These are phyloP conservation scores for Paecilomyces formosus DNA, from an alignment of 2,329 filamentous ascomycete genomes.

Conservation along the genomic window DNA sequence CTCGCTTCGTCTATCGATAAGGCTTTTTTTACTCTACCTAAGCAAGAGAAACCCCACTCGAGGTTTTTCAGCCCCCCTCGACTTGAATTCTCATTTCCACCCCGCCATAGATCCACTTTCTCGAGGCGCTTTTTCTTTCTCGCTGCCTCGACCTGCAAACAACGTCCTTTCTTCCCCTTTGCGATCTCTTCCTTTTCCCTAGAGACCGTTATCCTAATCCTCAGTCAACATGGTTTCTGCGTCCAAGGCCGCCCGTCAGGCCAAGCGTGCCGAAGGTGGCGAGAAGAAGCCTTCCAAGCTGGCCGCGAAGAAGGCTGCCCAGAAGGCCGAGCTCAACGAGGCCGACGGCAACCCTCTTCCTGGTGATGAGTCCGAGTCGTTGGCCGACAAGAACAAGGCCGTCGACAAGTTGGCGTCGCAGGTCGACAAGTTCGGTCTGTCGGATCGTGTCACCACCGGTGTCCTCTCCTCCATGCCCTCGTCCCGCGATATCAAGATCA, in stretches of 20 bases:
- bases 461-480: constrained; percentile 77
- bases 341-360: constrained; percentile 50
- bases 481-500: constrained; percentile 96
- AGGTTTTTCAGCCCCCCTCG: constrained; percentile 20
- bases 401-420: constrained; percentile 84
- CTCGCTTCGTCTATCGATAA: constrained; percentile 31
- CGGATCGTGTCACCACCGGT: constrained; percentile 96
- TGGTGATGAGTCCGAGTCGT: constrained; percentile 58
- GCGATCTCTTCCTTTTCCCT: constrained; percentile 16
- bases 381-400: constrained; percentile 65
- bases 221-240: constrained; percentile 54
- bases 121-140: constrained; percentile 11
- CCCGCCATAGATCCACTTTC: constrained; percentile 25
- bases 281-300: constrained; percentile 68
- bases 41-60: constrained; percentile 10
- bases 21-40: constrained; percentile 18
- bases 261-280: constrained; percentile 61
- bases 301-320: constrained; percentile 55
- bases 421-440: constrained; percentile 93
- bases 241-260: constrained; percentile 61
- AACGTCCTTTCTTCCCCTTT: constrained; percentile 20
- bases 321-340: constrained; percentile 54
- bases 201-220: constrained; percentile 9
- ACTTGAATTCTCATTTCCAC: constrained; percentile 12
- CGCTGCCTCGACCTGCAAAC: not conserved